Percentiles rank a stretch among this genome's conserved stretches.
phyloP scores from a whole-genome alignment of 1,139 yeast species.

The Blastobotrys aristatus region DNA sequence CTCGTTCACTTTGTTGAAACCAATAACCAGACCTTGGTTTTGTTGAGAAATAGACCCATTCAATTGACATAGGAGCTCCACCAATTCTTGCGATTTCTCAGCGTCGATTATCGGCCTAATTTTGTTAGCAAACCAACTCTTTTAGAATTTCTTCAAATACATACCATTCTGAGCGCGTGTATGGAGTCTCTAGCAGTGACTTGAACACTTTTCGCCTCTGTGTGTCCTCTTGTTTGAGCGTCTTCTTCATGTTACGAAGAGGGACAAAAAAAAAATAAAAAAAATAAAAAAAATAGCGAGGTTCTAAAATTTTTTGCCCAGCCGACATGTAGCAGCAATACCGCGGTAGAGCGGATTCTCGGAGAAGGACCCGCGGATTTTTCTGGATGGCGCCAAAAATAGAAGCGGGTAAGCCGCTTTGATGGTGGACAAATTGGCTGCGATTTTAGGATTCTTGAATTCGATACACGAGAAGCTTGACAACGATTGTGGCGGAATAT shows the following conservation, averaged over 20 bases:
- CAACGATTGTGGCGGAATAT: no score
- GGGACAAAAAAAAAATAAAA: no score
- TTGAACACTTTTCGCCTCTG: conserved; percentile 20
- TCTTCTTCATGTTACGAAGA: no score
- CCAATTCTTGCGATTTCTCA: background rate
- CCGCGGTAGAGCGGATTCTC: background rate
- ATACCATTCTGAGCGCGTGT: conserved; percentile 15
- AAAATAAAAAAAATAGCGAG: no score
- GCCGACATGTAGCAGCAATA: background rate
- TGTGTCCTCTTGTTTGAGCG: conserved; percentile 17
- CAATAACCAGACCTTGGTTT: conserved; percentile 15
- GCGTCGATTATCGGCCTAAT: background rate
- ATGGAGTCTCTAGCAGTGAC: conserved; percentile 22
- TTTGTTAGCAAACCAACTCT: no score
- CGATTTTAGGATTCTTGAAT: no score
- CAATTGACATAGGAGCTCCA: background rate
- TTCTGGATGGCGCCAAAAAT: background rate
- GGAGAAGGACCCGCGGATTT: background rate
- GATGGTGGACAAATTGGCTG: no score
- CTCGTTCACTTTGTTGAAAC: conserved; percentile 21
- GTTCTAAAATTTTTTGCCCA: no score
- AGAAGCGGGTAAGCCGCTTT: background rate
- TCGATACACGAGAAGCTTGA: no score
- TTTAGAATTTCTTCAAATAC: background rate
- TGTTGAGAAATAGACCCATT: conserved; percentile 9